Evolutionary conservation across 805 yeast species (phyloP), one percentile per base, ranked within the genome.

Genomic region (Metschnikowia matae): DNA sequence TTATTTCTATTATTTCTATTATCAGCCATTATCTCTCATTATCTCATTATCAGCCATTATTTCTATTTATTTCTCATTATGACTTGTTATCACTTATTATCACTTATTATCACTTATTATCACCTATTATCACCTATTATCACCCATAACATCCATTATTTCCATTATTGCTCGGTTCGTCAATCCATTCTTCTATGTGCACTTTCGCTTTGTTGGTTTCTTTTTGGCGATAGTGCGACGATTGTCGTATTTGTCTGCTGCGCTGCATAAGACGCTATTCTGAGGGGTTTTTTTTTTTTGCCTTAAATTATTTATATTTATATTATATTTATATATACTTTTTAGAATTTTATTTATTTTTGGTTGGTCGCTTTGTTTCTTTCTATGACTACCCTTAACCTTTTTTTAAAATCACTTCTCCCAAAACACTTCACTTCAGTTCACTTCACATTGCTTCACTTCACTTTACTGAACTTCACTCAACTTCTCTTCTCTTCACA

Each of bases 191-290:
- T 37, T 37, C 23, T 37, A 37, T 37, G 29, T 26, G 40, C 40
- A 37, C 40, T 11, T 37, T 37, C 40, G 23, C 26, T 37, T 37
- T 37, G 40, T 37, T 37, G 40, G 31, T 32, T 34, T 33, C 45
- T 42, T 42, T 42, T 42, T 42, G 45, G 38, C 45, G 38, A 32
- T 42, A 21, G 45, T 42, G 45, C 45, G 45, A 21, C 31, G 31
- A 32, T 29, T 42, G 38, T 42, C 45, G 45, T 42, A 42, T 42
- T 10, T 42, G 36, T 21, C 38, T 34, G 45, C 37, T 18, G 17
- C 37, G 45, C 45, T 32, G 45, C 38, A 34, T 37, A 34, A 20
- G 34, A 40, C 34, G 43, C 43, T 40, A 40, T 40, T 40, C 21
- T 40, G 33, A 15, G 33, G 20, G 32, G 14, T 41, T 41, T 41